Evolutionary conservation across 345 rosid genomes (phyloP).

Genomic region (Eucalyptus sideroxylon): DNA sequence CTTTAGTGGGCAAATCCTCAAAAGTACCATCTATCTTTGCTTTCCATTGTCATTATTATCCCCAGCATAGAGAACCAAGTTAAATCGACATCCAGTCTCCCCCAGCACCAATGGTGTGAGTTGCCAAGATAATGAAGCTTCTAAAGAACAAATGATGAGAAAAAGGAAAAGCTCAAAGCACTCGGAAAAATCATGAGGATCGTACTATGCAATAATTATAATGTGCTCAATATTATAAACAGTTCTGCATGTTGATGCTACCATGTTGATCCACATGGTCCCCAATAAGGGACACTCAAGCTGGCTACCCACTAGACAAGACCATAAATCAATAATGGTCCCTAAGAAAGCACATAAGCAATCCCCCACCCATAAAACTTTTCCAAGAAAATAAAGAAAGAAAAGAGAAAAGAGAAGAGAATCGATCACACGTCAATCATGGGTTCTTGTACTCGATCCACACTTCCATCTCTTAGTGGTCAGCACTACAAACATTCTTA

Average conservation of each 20-base stretch:
- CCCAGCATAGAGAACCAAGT: neutral
- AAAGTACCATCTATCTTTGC: neutral
- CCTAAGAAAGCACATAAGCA: neutral
- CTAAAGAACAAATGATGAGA: neutral
- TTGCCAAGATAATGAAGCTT: neutral
- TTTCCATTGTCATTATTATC: neutral
- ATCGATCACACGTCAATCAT: neutral
- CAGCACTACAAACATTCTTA: neutral
- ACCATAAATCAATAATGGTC: neutral
- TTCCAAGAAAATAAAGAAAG: neutral
- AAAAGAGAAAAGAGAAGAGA: neutral
- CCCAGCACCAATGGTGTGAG: neutral
- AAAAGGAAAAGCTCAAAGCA: neutral
- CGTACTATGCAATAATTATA: constrained; percentile 3
- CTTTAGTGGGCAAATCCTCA: neutral
- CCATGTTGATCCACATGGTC: constrained; percentile 42
- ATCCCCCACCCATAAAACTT: neutral
- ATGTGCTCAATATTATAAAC: neutral
- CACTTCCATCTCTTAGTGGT: neutral
- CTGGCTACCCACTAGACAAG: constrained; percentile 26
- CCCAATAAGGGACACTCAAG: constrained; percentile 16
- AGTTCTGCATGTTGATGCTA: neutral
- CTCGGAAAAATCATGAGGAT: neutral
- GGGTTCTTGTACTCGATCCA: neutral
- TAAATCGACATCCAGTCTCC: neutral